Conservation (phyloP, 805 yeast genomes). For the Metschnikowia kofuensis region DNA sequence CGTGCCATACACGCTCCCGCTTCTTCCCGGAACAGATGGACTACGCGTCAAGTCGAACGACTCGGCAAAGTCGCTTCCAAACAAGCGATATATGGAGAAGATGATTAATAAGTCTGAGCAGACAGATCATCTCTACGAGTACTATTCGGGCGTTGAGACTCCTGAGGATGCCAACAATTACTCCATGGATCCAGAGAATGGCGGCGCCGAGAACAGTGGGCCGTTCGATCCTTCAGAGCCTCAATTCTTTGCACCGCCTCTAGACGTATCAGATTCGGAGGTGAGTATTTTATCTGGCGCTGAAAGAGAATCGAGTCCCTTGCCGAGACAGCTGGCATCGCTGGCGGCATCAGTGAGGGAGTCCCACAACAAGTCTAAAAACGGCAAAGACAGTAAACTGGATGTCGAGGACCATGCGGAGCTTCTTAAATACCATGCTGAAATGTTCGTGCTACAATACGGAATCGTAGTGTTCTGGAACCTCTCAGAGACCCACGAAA, state of each 20-base stretch:
- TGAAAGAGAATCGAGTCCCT: conserved; percentile 18
- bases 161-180: conserved; percentile 53
- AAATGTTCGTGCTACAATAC: conserved; percentile 82
- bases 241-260: conserved; percentile 66
- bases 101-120: conserved; percentile 79
- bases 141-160: conserved; percentile 76
- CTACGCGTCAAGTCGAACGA: conserved; percentile 71
- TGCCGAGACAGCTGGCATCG: conserved; percentile 5
- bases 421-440: conserved; percentile 66
- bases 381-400: conserved; percentile 1
- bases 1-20: conserved; percentile 83
- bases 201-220: conserved; percentile 44
- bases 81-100: conserved; percentile 62
- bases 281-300: conserved; percentile 14
- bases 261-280: conserved; percentile 17
- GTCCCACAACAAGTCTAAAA: background rate
- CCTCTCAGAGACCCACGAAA: conserved; percentile 87
- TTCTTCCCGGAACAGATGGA: conserved; percentile 80
- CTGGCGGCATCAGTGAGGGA: background rate
- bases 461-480: conserved; percentile 99
- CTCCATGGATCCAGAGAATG: conserved; percentile 44
- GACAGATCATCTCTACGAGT: conserved; percentile 88
- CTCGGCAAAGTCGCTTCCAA: conserved; percentile 41
- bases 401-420: conserved; percentile 32
- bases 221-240: conserved; percentile 92